Evolutionary conservation across 2,329 filamentous ascomycete genomes (phyloP), one percentile per base, ranked within the genome.

Genomic region (Colletotrichum incanum): DNA sequence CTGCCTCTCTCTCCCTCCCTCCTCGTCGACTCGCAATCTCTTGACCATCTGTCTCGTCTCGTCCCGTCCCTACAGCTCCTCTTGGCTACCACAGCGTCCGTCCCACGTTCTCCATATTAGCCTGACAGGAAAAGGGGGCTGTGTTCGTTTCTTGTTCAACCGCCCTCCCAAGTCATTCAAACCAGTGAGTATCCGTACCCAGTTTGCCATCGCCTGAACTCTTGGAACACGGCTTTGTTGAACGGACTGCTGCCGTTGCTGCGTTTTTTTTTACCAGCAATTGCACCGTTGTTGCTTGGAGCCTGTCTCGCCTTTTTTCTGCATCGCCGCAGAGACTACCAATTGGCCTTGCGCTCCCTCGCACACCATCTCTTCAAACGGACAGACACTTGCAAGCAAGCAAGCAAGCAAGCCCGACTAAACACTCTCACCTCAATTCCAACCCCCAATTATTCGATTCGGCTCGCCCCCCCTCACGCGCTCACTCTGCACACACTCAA

Each of bases 91-190:
- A 66, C 68, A 39, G 50, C 37, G 18, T 37, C 52, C 60, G 39
- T 70, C 59, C 65, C 70, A 70, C 70, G 60, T 72, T 72, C 59
- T 55, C 60, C 66, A 65, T 65, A 64, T 34, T 62, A 41, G 45
- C 70, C 60, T 72, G 70, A 72, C 70, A 65, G 60, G 59, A 72
- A 69, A 71, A 72, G 70, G 70, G 70, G 70, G 70, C 70, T 72
- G 66, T 70, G 70, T 72, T 62, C 66, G 67, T 64, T 70, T 72
- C 66, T 66, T 55, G 61, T 64, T 45, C 55, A 49, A 72, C 65
- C 65, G 23, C 60, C 41, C 59, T 59, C 59, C 52, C 65, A 41
- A 41, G 45, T 50, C 45, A 41, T n/a, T 18, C 49, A 52, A 14
- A 37, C 28, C 52, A 37, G 28, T 31, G 6, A 6, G 11, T 23